Evolutionary conservation across 352 stramenopile species (phyloP), one percentile per base, ranked within the genome.

Genomic region (Phytophthora litchii): DNA sequence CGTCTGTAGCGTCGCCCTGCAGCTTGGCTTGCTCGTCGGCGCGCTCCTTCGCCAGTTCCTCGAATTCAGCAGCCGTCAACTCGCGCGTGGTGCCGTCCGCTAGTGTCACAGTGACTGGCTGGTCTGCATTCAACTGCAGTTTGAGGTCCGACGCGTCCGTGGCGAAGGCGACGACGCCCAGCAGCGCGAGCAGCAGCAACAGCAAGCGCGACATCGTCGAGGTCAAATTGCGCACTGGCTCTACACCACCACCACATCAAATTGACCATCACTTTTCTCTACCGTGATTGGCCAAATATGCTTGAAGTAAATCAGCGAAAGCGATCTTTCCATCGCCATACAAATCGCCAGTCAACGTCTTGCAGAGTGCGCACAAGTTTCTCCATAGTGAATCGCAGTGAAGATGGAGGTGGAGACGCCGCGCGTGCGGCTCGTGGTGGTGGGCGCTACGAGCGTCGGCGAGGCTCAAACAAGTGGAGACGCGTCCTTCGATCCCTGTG

Each of bases 31-130:
- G 73, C 31, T 75, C 52, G 29, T 74, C 41, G 9, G 68, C 67
- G 21, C 76, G 74, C 43, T 54, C 49, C 12, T 62, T 54, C 1
- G 69, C 63, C 32, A 83, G 36, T 13, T 53, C 47, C 45, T 82
- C 68, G 43, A 82, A 78, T 64, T 83, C 73, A 10, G 46, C 76
- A n/a, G 71, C 64, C 25, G 73, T 70, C 38, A 85, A 63, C 19
- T 88, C 78, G 8, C 67, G 69, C 31, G 71, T 60, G 14, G 68
- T 57, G 35, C 76, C 80, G 14, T 81, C 71, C n/a, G 70, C 67
- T 2, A 70, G 59, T 11, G 61, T 82, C 20, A 91, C 48, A 4
- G 68, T 61, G 29, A 84, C 59, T 13, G 54, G 60, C 17, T 74
- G 42, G 1, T 64, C 53, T 10, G 44, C 53, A 17, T 70, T 40